Percentiles rank a stretch among this genome's conserved stretches.
These are phyloP conservation scores for Phaeotremella skinneri DNA, from an alignment of 768 basidiomycete species.

Conservation along the genomic window DNA sequence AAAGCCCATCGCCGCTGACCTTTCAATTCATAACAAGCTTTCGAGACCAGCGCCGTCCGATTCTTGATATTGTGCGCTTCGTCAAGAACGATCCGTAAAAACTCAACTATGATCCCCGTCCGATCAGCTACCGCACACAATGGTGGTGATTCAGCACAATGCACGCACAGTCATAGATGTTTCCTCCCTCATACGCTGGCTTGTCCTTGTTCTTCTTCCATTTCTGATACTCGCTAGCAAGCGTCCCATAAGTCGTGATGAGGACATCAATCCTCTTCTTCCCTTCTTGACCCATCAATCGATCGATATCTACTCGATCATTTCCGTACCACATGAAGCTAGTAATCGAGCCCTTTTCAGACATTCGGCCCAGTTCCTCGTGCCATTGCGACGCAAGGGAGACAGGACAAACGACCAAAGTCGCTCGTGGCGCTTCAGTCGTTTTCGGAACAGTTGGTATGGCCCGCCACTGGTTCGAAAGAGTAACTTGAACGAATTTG, in stretches of 20 bases:
- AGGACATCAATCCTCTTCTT: conserved; percentile 67
- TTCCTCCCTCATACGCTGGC: conserved; percentile 63
- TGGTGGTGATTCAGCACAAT: too few species aligned
- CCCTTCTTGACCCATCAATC: conserved; percentile 57
- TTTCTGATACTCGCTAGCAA: conserved; percentile 73
- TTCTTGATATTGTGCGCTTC: conserved; percentile 96
- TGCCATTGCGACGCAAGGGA: conserved; percentile 89
- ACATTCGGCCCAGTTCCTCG: conserved; percentile 84
- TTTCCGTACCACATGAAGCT: conserved; percentile 84
- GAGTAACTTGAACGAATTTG: conserved; percentile 49
- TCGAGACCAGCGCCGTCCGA: conserved; percentile 55
- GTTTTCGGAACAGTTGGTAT: conserved; percentile 51
- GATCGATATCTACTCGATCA: conserved; percentile 70
- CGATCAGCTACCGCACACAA: not conserved
- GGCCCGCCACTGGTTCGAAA: conserved; percentile 49
- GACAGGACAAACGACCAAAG: conserved; percentile 87
- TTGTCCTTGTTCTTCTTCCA: conserved; percentile 56
- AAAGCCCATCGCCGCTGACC: conserved; percentile 85
- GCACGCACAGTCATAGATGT: conserved; percentile 45
- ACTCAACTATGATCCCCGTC: conserved; percentile 25
- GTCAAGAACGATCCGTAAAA: conserved; percentile 56
- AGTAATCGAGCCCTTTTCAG: conserved; percentile 65
- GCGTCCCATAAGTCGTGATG: conserved; percentile 85
- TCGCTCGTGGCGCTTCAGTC: conserved; percentile 66
- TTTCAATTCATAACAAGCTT: conserved; percentile 73